Conservation (phyloP, 805 yeast genomes). For the Debaryomyces castellii region DNA sequence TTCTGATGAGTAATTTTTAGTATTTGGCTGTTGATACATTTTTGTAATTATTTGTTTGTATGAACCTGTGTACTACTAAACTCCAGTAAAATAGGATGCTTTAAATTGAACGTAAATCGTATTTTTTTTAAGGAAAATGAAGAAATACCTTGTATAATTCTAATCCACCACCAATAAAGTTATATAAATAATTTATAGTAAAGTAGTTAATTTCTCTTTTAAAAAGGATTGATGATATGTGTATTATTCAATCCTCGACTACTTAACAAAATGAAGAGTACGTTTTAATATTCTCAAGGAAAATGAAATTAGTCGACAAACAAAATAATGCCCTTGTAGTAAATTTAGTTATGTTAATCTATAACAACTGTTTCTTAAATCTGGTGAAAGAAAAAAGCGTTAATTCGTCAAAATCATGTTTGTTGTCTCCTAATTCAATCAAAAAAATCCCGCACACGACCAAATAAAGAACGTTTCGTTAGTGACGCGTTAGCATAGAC, state of each 20-base stretch:
- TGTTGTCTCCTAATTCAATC: neutral
- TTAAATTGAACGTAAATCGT: too few relatives aligned
- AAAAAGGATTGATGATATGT: too few relatives aligned
- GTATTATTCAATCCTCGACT: neutral
- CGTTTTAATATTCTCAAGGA: neutral
- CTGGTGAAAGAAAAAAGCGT: neutral
- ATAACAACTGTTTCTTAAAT: neutral
- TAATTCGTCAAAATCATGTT: neutral
- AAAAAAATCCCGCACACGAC: slow-evolving; percentile 1
- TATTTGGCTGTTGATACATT: slow-evolving; percentile 44
- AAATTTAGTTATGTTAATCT: neutral
- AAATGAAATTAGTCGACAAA: neutral
- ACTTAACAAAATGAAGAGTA: neutral
- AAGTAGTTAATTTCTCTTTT: neutral
- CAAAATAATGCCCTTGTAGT: neutral
- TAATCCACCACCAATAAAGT: neutral
- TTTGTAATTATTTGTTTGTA: slow-evolving; percentile 10
- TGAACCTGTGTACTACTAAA: neutral
- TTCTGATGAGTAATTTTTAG: slow-evolving; percentile 32
- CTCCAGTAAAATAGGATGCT: too few relatives aligned
- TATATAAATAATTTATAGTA: too few relatives aligned
- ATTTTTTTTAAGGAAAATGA: too few relatives aligned
- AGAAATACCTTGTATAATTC: too few relatives aligned
- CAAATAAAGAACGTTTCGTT: neutral
- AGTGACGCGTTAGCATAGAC: neutral